Evolutionary conservation across 768 basidiomycete genomes (phyloP).

Genomic region (Suillus clintonianus): DNA sequence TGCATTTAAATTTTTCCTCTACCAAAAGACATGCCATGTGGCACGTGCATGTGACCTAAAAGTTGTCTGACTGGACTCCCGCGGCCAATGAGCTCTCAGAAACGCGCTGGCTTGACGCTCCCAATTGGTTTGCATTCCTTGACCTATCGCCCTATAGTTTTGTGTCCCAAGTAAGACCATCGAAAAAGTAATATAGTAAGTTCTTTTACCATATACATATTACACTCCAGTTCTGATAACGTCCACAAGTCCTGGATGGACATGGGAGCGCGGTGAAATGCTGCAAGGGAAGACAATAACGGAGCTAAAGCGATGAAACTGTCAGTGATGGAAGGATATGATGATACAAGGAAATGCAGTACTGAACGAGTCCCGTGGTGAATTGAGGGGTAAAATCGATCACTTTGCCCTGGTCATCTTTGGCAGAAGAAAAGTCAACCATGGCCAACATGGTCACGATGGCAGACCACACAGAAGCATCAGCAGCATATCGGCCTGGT

Average conservation of each 20-base stretch:
- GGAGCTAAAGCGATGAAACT: background rate
- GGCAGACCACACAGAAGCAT: conserved; percentile 23
- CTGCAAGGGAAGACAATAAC: background rate
- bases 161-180: too few species aligned
- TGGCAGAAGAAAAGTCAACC: conserved; percentile 18
- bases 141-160: too few species aligned
- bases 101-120: too few species aligned
- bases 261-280: background rate
- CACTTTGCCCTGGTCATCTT: conserved; percentile 23
- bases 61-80: too few species aligned
- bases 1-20: too few species aligned
- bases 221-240: background rate
- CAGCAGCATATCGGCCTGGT: conserved; percentile 23
- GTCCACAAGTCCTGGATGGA: background rate
- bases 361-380: conserved; percentile 1
- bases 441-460: conserved; percentile 24
- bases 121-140: too few species aligned
- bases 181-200: too few species aligned
- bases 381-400: conserved; percentile 12
- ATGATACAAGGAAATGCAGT: background rate
- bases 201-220: background rate
- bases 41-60: too few species aligned
- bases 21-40: too few species aligned
- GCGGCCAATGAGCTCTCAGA: too few species aligned
- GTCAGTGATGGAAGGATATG: background rate